Conservation (phyloP, 1,139 yeast species). For the Dujonia santamariae region DNA sequence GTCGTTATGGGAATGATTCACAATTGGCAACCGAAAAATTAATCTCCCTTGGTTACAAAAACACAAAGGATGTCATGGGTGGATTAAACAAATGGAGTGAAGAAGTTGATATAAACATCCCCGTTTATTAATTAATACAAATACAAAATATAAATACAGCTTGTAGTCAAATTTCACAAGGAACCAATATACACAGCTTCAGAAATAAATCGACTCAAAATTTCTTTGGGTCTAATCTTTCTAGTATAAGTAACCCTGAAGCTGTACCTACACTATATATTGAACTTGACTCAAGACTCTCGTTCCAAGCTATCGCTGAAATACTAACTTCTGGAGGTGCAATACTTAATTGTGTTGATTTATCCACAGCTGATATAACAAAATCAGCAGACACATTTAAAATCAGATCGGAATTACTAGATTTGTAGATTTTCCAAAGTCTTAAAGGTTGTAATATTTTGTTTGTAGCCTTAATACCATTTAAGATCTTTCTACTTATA, state of each 20-base stretch:
- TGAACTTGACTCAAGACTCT: conserved; percentile 46
- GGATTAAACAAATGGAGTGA: conserved; percentile 75
- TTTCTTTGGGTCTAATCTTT: conserved; percentile 40
- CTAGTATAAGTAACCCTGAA: conserved; percentile 66
- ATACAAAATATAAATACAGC: too few relatives aligned
- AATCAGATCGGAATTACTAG: conserved; percentile 10
- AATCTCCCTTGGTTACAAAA: conserved; percentile 40
- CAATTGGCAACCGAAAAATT: conserved; percentile 67
- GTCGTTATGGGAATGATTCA: conserved; percentile 92
- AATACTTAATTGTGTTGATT: conserved; percentile 26
- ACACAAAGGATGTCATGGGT: conserved; percentile 70
- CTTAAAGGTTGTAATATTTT: conserved; percentile 31
- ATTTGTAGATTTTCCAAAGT: conserved; percentile 30
- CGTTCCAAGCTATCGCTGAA: conserved; percentile 63
- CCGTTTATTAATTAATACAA: conserved; percentile 53
- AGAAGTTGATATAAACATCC: conserved; percentile 58
- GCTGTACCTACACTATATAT: conserved; percentile 65
- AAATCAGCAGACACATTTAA: conserved; percentile 25
- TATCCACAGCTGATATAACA: conserved; percentile 27
- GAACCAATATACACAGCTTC: too few relatives aligned
- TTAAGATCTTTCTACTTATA: conserved; percentile 34
- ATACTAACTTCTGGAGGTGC: conserved; percentile 56
- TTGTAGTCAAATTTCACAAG: too few relatives aligned
- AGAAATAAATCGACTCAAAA: too few relatives aligned
- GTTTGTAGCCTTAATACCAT: conserved; percentile 29